Evolutionary conservation across 768 basidiomycete species (phyloP).

Genomic region (Hortiboletus campestris): DNA sequence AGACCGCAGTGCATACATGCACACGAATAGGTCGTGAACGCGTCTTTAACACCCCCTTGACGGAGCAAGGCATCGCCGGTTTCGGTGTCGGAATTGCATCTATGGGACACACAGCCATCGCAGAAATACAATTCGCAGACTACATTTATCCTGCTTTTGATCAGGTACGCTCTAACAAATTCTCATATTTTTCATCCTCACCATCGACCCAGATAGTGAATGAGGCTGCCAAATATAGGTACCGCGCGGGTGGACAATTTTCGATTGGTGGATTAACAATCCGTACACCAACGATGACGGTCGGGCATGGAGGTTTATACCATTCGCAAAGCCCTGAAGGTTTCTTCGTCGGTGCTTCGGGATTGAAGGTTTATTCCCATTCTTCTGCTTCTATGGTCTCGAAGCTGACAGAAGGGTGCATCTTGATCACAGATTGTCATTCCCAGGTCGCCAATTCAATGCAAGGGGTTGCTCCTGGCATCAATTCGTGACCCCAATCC

Average conservation of each 20-base stretch:
- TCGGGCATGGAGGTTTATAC: constrained; percentile 90
- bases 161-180: constrained; percentile 51
- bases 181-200: not conserved
- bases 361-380: constrained; percentile 63
- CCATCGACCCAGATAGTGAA: constrained; percentile 70
- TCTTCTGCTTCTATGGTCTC: not conserved
- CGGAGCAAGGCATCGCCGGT: constrained; percentile 92
- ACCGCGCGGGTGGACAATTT: constrained; percentile 82
- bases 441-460: constrained; percentile 91
- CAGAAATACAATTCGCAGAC: constrained; percentile 89
- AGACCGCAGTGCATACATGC: not conserved
- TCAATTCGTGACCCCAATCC: constrained; percentile 93
- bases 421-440: constrained; percentile 60
- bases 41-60: constrained; percentile 93
- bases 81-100: constrained; percentile 90
- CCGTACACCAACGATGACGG: constrained; percentile 86
- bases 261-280: constrained; percentile 82
- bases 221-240: constrained; percentile 91
- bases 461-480: constrained; percentile 85
- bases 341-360: constrained; percentile 88
- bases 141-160: constrained; percentile 96
- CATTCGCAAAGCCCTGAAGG: constrained; percentile 96
- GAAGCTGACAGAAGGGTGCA: not conserved
- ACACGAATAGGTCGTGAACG: constrained; percentile 69
- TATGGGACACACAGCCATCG: constrained; percentile 94